Evolutionary conservation across 1,139 yeast genomes (phyloP), one percentile per base, ranked within the genome.

Genomic region (Candida frijolesensis): DNA sequence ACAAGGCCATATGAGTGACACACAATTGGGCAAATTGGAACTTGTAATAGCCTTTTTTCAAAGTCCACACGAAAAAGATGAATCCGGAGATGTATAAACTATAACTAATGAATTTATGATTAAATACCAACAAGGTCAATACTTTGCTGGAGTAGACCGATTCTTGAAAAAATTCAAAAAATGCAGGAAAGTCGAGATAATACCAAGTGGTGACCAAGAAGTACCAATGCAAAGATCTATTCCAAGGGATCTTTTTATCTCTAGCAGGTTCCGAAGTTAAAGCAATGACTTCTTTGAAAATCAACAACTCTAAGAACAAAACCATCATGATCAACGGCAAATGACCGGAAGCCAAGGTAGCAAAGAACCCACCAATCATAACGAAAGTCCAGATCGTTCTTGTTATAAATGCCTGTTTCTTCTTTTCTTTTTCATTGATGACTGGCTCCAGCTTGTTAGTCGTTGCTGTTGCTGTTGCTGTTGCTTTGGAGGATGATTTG

Each of bases 311-410:
- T 55, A 90, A 81, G 12, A 85, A 61, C 42, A 88, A 74, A 42
- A 94, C 90, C 55, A 89, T 72, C 4, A 80, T 68, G 54, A 92
- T 88, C 54, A 92, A 80, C 74, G 92, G 85, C 48, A 87, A 73
- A 65, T 92, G 98, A 32, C 99, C 99, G 4, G 94, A 83, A n/a
- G 89, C 85, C 47, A 94, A 73, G 29, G 87, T 76, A 27, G 79
- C 69, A 57, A 91, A 81, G 68, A 94, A 89, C 9, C 84, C 84
- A 18, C 76, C 71, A 57, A 94, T 87, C 98, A 94, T 92, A 29
- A 94, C 91, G 61, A 94, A 68, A 0, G 98, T 88, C 98, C 98
- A 94, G 47, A 88, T 76, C n/a, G 98, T 87, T 60, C 99, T 82
- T 37, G 92, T 89, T 49, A 90, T 67, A 63, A 94, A 91, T 44